These are phyloP conservation scores for Lactarius sanguifluus DNA, from an alignment of 768 basidiomycete genomes.

Conservation along the genomic window DNA sequence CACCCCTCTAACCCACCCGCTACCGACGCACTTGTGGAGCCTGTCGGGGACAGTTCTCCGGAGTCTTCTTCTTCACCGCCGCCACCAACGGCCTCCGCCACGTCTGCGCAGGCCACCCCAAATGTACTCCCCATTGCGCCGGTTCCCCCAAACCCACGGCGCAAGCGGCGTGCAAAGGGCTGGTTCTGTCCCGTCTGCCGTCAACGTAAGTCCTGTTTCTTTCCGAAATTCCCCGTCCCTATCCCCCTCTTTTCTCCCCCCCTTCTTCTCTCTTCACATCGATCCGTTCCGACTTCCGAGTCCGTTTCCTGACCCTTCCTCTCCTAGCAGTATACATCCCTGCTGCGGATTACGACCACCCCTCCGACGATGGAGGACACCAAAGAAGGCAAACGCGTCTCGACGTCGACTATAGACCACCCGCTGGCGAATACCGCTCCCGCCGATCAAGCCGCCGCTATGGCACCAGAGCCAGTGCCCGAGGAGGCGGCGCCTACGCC, in stretches of 20 bases:
- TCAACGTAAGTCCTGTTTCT: conserved; percentile 65
- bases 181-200: conserved; percentile 98
- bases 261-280: neutral
- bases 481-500: conserved; percentile 13
- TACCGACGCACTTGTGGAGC: conserved; percentile 20
- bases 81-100: conserved; percentile 20
- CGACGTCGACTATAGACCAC: conserved; percentile 30
- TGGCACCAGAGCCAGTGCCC: conserved; percentile 3
- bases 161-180: conserved; percentile 93
- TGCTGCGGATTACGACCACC: conserved; percentile 43
- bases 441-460: neutral
- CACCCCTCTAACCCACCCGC: neutral
- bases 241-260: conserved; percentile 13
- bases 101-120: conserved; percentile 25
- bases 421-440: neutral
- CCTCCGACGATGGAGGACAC: conserved; percentile 29
- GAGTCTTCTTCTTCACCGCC: neutral
- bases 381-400: conserved; percentile 29
- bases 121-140: conserved; percentile 22
- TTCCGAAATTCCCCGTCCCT: neutral
- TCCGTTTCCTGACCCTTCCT: neutral
- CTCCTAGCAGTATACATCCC: conserved; percentile 45
- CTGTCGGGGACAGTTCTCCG: conserved; percentile 23
- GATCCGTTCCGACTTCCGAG: neutral
- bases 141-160: conserved; percentile 47